A percentile compares a stretch with the other conserved stretches of the same genome.
Evolutionary conservation across 2,329 filamentous ascomycete species (phyloP).

Genomic region (Cladophialophora yegresii): DNA sequence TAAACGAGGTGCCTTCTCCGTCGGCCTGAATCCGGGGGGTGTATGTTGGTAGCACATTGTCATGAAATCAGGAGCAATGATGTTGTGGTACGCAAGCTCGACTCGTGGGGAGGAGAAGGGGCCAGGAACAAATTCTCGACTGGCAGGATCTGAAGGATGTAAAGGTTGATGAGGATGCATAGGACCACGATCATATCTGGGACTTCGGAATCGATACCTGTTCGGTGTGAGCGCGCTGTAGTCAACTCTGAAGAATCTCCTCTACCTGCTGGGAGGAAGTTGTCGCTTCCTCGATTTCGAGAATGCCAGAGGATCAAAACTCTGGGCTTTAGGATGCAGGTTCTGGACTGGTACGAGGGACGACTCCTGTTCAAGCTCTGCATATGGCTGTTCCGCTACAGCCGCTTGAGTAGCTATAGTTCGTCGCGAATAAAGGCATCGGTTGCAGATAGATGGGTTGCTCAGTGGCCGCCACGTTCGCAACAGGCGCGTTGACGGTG

Average conservation of each 20-base stretch:
- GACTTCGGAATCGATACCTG: slow-evolving; percentile 93
- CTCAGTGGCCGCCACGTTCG: slow-evolving; percentile 22
- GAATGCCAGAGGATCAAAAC: slow-evolving; percentile 53
- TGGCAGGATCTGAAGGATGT: slow-evolving; percentile 79
- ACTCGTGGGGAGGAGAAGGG: slow-evolving; percentile 87
- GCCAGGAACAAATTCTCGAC: slow-evolving; percentile 83
- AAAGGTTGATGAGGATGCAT: slow-evolving; percentile 91
- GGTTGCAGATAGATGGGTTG: slow-evolving; percentile 27
- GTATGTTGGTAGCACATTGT: slow-evolving; percentile 84
- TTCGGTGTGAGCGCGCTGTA: slow-evolving; percentile 11
- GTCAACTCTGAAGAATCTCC: background rate
- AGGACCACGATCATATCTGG: slow-evolving; percentile 91
- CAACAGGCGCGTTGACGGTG: slow-evolving; percentile 16
- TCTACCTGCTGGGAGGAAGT: slow-evolving; percentile 47
- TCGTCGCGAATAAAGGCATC: slow-evolving; percentile 45
- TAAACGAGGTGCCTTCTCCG: slow-evolving; percentile 65
- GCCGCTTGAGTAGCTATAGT: slow-evolving; percentile 48
- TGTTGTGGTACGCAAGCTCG: slow-evolving; percentile 85
- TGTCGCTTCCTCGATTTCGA: slow-evolving; percentile 44
- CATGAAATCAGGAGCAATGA: slow-evolving; percentile 83
- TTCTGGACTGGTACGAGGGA: slow-evolving; percentile 20
- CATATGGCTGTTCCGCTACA: slow-evolving; percentile 10
- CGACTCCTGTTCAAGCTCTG: slow-evolving; percentile 31
- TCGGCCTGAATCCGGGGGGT: slow-evolving; percentile 70
- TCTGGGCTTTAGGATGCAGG: slow-evolving; percentile 19